Conservation (phyloP, 352 stramenopile genomes). For the Phytopythium ostracodes region DNA sequence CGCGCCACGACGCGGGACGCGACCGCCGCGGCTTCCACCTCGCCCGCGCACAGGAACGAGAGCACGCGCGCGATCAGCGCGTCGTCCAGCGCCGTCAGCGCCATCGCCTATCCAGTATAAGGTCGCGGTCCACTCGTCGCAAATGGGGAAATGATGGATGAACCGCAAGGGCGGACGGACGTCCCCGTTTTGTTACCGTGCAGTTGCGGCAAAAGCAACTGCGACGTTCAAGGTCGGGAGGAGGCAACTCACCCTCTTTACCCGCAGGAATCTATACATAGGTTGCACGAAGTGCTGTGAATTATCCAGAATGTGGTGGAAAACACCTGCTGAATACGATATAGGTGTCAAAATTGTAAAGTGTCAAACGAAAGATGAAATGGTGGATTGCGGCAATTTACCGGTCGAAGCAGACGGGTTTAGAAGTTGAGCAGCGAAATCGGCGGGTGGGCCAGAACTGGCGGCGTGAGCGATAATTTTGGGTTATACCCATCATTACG, state of each 20-base stretch:
- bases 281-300: background rate
- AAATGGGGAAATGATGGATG: constrained; percentile 5
- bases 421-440: background rate
- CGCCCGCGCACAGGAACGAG: constrained; percentile 29
- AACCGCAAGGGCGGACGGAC: too few relatives aligned
- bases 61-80: constrained; percentile 43
- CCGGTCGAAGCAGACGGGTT: background rate
- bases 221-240: background rate
- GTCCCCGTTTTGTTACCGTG: background rate
- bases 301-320: background rate
- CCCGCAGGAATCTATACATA: background rate
- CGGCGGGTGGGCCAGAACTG: background rate
- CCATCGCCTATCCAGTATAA: background rate
- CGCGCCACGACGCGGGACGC: constrained; percentile 31
- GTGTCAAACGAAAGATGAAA: background rate
- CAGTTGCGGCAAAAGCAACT: background rate
- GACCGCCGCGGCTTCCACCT: constrained; percentile 49
- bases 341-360: background rate
- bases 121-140: background rate
- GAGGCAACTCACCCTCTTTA: background rate
- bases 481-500: background rate
- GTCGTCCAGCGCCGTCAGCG: constrained; percentile 38
- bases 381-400: background rate
- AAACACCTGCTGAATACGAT: background rate
- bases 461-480: background rate